Evolutionary conservation across 352 stramenopile species (phyloP).

Genomic region (Globisporangium cederbergense): DNA sequence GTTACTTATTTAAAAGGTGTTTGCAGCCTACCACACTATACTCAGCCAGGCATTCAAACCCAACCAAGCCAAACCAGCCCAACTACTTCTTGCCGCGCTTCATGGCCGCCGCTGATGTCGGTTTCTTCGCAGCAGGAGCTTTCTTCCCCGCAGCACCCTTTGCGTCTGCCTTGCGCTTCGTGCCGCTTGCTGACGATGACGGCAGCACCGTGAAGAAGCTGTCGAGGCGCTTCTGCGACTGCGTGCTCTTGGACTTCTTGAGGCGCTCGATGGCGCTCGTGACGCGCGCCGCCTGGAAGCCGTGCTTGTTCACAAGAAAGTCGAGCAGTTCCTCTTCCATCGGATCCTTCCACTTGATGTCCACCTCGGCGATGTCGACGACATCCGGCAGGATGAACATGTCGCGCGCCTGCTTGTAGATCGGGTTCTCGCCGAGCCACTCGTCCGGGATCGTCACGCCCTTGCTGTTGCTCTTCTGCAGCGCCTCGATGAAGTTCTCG

Average conservation of each 20-base stretch:
- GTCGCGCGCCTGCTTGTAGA: constrained; percentile 90
- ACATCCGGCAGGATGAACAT: constrained; percentile 92
- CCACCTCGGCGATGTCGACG: constrained; percentile 46
- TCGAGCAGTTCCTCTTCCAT: constrained; percentile 86
- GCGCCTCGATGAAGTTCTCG: constrained; percentile 91
- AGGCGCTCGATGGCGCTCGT: constrained; percentile 92
- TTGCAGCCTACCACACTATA: neutral
- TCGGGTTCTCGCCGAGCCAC: constrained; percentile 83
- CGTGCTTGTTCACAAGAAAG: constrained; percentile 97
- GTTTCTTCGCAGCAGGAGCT: constrained; percentile 11
- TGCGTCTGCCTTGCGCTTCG: constrained; percentile 61
- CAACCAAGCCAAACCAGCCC: neutral
- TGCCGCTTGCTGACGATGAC: constrained; percentile 20
- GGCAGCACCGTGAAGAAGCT: constrained; percentile 93
- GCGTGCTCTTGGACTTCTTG: constrained; percentile 93
- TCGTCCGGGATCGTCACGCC: constrained; percentile 81
- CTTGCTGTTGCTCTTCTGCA: constrained; percentile 88
- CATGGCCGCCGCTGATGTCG: constrained; percentile 15
- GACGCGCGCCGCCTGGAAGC: constrained; percentile 95
- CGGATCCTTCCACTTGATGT: constrained; percentile 95
- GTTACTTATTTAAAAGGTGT: constrained; percentile 9
- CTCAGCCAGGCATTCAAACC: too few species aligned
- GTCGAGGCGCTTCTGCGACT: constrained; percentile 96
- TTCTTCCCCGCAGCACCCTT: constrained; percentile 33
- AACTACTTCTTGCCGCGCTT: constrained; percentile 74